A percentile compares a stretch with the other conserved stretches of the same genome.
phyloP scores from a whole-genome alignment of 2,329 filamentous ascomycete genomes.

The Gnomoniopsis smithogilvyi region DNA sequence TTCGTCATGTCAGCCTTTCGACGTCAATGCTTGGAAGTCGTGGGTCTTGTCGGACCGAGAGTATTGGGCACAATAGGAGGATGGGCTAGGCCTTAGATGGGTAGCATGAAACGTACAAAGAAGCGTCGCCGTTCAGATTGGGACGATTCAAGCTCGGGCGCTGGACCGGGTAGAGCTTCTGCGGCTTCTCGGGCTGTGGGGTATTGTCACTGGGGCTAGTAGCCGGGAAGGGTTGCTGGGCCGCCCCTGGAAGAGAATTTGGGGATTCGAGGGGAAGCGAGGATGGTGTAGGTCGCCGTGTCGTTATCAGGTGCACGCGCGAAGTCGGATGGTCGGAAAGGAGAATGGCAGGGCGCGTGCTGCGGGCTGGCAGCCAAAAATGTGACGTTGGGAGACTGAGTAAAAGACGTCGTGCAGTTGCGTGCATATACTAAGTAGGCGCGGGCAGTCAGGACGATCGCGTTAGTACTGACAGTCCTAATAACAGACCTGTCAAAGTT shows the following conservation, averaged over 20 bases:
- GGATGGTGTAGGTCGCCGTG: background rate
- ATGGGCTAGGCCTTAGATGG: constrained; percentile 8
- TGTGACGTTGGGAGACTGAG: too few species aligned
- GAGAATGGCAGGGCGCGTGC: too few species aligned
- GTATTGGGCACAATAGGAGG: background rate
- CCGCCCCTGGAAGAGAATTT: background rate
- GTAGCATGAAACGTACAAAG: constrained; percentile 16
- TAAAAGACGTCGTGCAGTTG: too few species aligned
- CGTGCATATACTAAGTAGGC: too few species aligned
- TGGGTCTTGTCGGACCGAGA: background rate
- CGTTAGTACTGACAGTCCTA: background rate
- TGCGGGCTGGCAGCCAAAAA: too few species aligned
- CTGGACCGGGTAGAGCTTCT: constrained; percentile 4
- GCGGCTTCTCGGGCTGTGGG: background rate
- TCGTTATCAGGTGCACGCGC: too few species aligned
- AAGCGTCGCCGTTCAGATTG: constrained; percentile 13
- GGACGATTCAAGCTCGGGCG: constrained; percentile 6
- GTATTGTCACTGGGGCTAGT: background rate
- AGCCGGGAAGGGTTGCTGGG: background rate
- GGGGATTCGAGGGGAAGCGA: background rate
- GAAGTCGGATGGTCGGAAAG: too few species aligned
- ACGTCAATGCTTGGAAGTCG: constrained; percentile 5
- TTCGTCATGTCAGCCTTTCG: constrained; percentile 7
- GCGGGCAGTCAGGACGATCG: too few species aligned
- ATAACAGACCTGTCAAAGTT: too few species aligned